phyloP scores from a whole-genome alignment of 2,329 filamentous ascomycete genomes.

The Penicillium freii region DNA sequence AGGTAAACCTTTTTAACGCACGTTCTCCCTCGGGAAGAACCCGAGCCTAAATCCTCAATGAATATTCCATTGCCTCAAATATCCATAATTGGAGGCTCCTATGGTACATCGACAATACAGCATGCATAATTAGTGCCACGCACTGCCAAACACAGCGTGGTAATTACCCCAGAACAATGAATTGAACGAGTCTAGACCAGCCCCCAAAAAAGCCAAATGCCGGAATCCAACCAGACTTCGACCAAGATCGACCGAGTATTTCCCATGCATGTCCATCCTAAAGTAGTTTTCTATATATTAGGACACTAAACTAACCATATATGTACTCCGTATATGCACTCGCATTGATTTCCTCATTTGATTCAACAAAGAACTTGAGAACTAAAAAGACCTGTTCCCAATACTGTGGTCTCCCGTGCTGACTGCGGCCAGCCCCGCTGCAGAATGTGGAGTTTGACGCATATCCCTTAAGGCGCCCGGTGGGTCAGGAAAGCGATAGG shows the following conservation, averaged over 20 bases:
- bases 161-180: neutral
- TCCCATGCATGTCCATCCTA: neutral
- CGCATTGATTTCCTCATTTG: neutral
- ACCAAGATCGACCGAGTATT: neutral
- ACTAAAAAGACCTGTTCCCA: neutral
- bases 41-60: neutral
- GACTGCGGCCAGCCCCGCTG: slow-evolving; percentile 8
- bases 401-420: slow-evolving; percentile 5
- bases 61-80: neutral
- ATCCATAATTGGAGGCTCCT: neutral
- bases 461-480: neutral
- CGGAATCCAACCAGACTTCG: neutral
- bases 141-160: neutral
- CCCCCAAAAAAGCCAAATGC: neutral
- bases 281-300: neutral
- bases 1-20: neutral
- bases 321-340: no score
- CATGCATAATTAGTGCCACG: neutral
- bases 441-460: slow-evolving; percentile 11
- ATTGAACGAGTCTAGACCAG: neutral
- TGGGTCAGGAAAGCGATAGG: neutral
- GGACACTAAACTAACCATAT: neutral
- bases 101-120: neutral
- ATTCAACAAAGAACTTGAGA: neutral
- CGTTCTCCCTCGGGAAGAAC: neutral